A percentile compares a stretch with the other conserved stretches of the same genome.
These are phyloP conservation scores for Sanguinoderma infundibulare DNA, from an alignment of 1,284 basidiomycete species.

Conservation along the genomic window DNA sequence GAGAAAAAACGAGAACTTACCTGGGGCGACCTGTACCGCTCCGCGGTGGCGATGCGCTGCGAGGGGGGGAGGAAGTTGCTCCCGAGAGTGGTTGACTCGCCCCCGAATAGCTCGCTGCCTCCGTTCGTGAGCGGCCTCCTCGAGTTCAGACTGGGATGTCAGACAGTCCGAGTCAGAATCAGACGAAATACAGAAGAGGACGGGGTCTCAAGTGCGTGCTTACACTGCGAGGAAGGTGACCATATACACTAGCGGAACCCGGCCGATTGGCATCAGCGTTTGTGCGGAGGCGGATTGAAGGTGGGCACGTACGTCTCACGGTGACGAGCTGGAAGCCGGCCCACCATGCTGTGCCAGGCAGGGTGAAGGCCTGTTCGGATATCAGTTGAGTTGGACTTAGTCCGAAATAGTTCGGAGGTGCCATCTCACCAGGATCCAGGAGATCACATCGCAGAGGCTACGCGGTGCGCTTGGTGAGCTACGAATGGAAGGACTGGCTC, in stretches of 20 bases:
- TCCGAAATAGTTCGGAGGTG: no score
- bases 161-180: neutral
- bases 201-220: neutral
- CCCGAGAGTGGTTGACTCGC: neutral
- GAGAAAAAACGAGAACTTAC: neutral
- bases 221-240: neutral
- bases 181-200: no score
- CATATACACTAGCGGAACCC: neutral
- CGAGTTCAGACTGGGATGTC: neutral
- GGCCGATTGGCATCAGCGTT: neutral
- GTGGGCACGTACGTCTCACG: neutral
- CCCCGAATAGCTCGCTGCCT: constrained; percentile 10
- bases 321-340: neutral
- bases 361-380: neutral
- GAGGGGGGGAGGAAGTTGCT: constrained; percentile 10
- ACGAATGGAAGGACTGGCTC: no score
- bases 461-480: no score
- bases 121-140: neutral
- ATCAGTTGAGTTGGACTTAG: no score
- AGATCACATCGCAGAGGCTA: neutral
- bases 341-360: neutral
- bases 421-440: neutral
- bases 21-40: constrained; percentile 9
- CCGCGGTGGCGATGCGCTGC: constrained; percentile 7
- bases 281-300: neutral